Conservation (phyloP, 2,329 filamentous ascomycete genomes). For the Phoma sp. region DNA sequence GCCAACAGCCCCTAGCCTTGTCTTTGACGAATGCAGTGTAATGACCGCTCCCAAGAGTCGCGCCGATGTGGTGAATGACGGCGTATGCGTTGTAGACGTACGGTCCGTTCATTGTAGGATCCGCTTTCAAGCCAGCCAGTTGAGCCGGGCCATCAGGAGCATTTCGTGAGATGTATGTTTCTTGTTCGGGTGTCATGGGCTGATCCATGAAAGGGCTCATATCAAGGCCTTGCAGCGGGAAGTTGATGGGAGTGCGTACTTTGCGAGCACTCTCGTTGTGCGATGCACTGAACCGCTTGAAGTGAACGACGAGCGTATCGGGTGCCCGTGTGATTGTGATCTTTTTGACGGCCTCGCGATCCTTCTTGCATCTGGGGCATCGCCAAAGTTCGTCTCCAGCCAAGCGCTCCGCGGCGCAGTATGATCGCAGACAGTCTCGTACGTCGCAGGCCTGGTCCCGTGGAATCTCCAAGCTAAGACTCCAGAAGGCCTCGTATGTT, state of each 20-base stretch:
- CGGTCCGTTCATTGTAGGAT: slow-evolving; percentile 59
- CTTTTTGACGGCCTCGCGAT: slow-evolving; percentile 72
- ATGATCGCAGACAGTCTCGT: slow-evolving; percentile 73
- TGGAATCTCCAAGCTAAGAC: slow-evolving; percentile 74
- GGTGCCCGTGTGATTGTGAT: slow-evolving; percentile 80
- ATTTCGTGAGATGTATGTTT: slow-evolving; percentile 46
- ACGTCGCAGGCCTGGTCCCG: slow-evolving; percentile 67
- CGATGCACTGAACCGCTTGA: slow-evolving; percentile 73
- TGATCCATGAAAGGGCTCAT: slow-evolving; percentile 67
- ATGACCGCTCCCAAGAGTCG: slow-evolving; percentile 74
- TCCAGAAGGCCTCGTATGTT: slow-evolving; percentile 74
- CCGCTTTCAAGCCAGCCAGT: slow-evolving; percentile 46
- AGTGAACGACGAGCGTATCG: slow-evolving; percentile 77
- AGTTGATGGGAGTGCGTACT: slow-evolving; percentile 74
- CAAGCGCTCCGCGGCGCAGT: slow-evolving; percentile 72
- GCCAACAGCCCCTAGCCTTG: slow-evolving; percentile 62
- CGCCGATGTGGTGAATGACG: slow-evolving; percentile 78
- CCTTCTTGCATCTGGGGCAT: slow-evolving; percentile 77
- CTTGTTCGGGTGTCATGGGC: slow-evolving; percentile 48
- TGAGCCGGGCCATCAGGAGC: slow-evolving; percentile 37
- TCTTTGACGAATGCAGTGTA: slow-evolving; percentile 72
- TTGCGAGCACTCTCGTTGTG: slow-evolving; percentile 68
- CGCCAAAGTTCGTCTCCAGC: slow-evolving; percentile 72
- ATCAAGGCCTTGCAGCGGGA: slow-evolving; percentile 75
- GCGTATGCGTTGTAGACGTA: slow-evolving; percentile 87